Evolutionary conservation across 345 rosid species (phyloP).

Genomic region (Eucalyptus regnans): DNA sequence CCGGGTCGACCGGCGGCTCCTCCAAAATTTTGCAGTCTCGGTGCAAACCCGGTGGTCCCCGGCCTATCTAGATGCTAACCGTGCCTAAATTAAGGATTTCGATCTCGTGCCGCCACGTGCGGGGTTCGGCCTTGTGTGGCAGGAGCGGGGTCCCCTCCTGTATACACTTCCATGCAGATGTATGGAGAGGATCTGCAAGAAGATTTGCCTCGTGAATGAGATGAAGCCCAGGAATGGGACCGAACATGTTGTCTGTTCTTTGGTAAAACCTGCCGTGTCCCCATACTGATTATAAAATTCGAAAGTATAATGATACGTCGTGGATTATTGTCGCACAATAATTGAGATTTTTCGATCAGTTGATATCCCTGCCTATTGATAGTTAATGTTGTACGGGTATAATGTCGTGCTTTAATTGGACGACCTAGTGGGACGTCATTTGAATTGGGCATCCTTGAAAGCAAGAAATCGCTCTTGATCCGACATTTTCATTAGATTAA

Average conservation of each 20-base stretch:
- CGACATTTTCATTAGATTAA: neutral
- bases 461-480: neutral
- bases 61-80: neutral
- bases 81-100: neutral
- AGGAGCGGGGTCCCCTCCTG: neutral
- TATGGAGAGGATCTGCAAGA: neutral
- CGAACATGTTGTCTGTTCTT: neutral
- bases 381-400: neutral
- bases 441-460: neutral
- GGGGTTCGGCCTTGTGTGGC: neutral
- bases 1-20: neutral
- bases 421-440: neutral
- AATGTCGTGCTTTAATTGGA: neutral
- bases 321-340: neutral
- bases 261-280: neutral
- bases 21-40: neutral
- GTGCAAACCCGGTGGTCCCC: neutral
- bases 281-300: neutral
- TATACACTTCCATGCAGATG: neutral
- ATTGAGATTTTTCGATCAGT: neutral
- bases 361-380: neutral
- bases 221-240: neutral
- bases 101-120: neutral
- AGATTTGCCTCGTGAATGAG: neutral
- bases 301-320: neutral